phyloP scores from a whole-genome alignment of 2,329 filamentous ascomycete genomes.

The Penicillium brasilianum region DNA sequence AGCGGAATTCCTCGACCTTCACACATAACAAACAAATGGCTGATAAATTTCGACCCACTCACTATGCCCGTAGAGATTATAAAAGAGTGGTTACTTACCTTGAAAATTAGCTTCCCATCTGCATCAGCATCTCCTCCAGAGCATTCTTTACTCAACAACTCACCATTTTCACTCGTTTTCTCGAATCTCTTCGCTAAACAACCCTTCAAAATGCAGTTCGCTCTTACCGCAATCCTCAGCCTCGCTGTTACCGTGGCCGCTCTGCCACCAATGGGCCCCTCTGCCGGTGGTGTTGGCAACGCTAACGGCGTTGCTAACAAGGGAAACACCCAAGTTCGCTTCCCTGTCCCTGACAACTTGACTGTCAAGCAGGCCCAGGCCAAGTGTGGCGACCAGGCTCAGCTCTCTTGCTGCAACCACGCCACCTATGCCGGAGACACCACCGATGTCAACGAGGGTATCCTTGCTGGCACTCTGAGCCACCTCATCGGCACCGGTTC shows the following conservation, averaged over 20 bases:
- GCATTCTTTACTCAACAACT: not conserved
- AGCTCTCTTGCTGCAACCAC: conserved; percentile 48
- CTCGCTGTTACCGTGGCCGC: not conserved
- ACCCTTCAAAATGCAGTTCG: not conserved
- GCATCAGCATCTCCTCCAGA: not conserved
- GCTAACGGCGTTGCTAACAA: conserved; percentile 3
- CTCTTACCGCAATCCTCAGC: not conserved
- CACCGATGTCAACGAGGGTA: conserved; percentile 36
- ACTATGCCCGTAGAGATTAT: too few species aligned
- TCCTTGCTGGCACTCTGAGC: conserved; percentile 39
- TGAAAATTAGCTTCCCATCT: too few species aligned
- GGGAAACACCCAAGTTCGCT: conserved; percentile 13
- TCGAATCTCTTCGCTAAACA: not conserved
- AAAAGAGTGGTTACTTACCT: too few species aligned
- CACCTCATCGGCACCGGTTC: conserved; percentile 41
- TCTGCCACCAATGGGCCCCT: not conserved
- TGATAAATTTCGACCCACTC: too few species aligned
- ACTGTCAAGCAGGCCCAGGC: conserved; percentile 32
- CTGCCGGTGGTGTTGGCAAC: not conserved
- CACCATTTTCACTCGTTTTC: not conserved
- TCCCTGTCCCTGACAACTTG: conserved; percentile 32
- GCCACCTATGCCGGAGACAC: conserved; percentile 22
- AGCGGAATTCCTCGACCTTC: too few species aligned
- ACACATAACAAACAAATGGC: too few species aligned
- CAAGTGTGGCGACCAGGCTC: conserved; percentile 38